Evolutionary conservation across 139 green algal genomes (phyloP).

Genomic region (Tetraselmis chui): DNA sequence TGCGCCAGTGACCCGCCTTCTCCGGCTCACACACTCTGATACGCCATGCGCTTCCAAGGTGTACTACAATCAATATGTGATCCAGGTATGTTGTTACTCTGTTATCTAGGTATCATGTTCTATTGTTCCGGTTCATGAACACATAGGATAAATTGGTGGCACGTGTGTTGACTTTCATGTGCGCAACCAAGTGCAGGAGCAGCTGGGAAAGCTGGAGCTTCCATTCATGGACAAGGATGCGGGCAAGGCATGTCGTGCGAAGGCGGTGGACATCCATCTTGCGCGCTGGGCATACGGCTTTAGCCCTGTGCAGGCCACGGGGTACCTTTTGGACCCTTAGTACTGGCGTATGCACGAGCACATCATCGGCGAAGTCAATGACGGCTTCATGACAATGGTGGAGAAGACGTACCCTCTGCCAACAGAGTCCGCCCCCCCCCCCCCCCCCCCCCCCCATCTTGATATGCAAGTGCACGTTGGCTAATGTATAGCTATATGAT

Average conservation of each 20-base stretch:
- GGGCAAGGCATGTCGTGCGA: neutral
- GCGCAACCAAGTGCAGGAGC: neutral
- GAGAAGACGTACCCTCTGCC: neutral
- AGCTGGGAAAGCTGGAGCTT: neutral
- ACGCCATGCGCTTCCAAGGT: neutral
- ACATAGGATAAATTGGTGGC: neutral
- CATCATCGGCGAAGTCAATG: neutral
- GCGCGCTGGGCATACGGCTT: neutral
- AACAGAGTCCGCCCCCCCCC: neutral
- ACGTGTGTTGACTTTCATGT: neutral
- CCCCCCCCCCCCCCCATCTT: neutral
- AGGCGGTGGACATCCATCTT: neutral
- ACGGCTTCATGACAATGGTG: neutral
- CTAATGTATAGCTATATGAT: neutral
- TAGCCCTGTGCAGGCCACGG: neutral
- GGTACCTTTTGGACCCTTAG: neutral
- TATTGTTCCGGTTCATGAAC: neutral
- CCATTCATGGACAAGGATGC: neutral
- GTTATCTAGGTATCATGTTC: neutral
- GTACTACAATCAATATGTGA: neutral
- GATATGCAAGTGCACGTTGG: neutral
- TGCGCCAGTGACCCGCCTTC: neutral
- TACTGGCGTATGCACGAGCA: neutral
- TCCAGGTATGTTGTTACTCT: neutral
- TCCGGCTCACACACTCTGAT: neutral